phyloP scores from a whole-genome alignment of 768 basidiomycete species.

The Lactarius deliciosus region DNA sequence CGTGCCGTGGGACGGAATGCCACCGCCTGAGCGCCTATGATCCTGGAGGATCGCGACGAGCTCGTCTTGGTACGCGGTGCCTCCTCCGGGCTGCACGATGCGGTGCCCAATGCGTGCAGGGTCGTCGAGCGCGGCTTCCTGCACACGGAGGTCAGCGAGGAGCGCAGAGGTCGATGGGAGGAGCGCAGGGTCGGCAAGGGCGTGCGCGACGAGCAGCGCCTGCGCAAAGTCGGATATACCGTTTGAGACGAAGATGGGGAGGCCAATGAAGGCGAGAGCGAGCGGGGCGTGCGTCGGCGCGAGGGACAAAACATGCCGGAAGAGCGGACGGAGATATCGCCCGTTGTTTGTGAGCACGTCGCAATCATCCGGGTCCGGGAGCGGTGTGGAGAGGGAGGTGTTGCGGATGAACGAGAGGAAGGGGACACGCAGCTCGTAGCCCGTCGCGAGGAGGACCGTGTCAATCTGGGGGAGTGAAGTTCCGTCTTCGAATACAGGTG shows the following conservation, averaged over 20 bases:
- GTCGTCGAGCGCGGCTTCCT: slow-evolving; percentile 39
- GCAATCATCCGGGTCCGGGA: slow-evolving; percentile 14
- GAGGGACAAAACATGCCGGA: slow-evolving; percentile 53
- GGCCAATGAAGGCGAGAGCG: slow-evolving; percentile 55
- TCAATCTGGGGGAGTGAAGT: background rate
- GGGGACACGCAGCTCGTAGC: slow-evolving; percentile 55
- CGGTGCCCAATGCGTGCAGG: slow-evolving; percentile 51
- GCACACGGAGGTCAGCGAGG: slow-evolving; percentile 27
- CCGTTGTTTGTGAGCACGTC: slow-evolving; percentile 47
- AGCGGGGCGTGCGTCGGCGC: slow-evolving; percentile 47
- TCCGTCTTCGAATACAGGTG: slow-evolving; percentile 42
- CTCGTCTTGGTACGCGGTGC: slow-evolving; percentile 37
- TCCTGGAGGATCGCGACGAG: slow-evolving; percentile 36
- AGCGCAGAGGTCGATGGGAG: slow-evolving; percentile 44
- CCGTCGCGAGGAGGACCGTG: slow-evolving; percentile 50
- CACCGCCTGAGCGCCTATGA: slow-evolving; percentile 15
- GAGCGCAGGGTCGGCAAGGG: slow-evolving; percentile 43
- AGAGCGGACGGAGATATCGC: slow-evolving; percentile 54
- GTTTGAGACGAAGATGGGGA: slow-evolving; percentile 49
- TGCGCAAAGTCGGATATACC: slow-evolving; percentile 53
- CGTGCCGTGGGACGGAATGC: slow-evolving; percentile 43
- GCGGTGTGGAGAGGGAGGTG: slow-evolving; percentile 23
- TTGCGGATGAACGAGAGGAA: slow-evolving; percentile 40
- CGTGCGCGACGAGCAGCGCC: slow-evolving; percentile 46
- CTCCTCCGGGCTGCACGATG: slow-evolving; percentile 42